Evolutionary conservation across 345 rosid species (phyloP).

Genomic region (Syzygium jambos): DNA sequence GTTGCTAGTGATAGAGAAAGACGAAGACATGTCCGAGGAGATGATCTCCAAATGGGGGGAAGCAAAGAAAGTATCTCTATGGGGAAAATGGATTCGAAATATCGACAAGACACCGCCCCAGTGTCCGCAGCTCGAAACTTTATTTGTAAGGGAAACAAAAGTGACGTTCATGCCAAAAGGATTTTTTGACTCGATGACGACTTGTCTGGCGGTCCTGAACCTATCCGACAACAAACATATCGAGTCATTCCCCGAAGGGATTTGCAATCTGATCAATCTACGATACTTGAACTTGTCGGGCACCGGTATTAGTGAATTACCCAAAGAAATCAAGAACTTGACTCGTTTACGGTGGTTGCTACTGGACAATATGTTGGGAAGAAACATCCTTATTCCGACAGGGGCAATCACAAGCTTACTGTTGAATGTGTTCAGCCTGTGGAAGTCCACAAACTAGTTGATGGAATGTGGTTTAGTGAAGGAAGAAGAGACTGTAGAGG

Average conservation of each 20-base stretch:
- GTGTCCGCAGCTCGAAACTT: neutral
- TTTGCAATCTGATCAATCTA: neutral
- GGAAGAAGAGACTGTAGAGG: neutral
- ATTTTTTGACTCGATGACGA: fast-evolving
- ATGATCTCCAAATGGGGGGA: neutral
- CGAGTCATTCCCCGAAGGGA: fast-evolving
- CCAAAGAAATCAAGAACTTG: fast-evolving
- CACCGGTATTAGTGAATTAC: fast-evolving
- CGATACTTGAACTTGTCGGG: fast-evolving
- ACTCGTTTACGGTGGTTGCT: neutral
- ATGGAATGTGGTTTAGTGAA: fast-evolving
- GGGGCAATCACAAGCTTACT: neutral
- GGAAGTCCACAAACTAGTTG: fast-evolving
- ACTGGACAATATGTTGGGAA: fast-evolving
- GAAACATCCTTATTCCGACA: fast-evolving
- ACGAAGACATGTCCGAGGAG: fast-evolving
- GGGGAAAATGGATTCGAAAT: fast-evolving
- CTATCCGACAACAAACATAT: fast-evolving
- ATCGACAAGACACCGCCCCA: fast-evolving
- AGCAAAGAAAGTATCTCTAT: neutral
- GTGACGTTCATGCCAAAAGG: fast-evolving
- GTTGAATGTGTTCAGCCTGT: neutral
- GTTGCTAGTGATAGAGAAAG: neutral
- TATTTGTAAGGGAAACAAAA: fast-evolving
- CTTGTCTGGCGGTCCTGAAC: fast-evolving